Evolutionary conservation across 108 stramenopile species (phyloP), one percentile per base, ranked within the genome.

Genomic region (Cyclostephanos tholiformis): DNA sequence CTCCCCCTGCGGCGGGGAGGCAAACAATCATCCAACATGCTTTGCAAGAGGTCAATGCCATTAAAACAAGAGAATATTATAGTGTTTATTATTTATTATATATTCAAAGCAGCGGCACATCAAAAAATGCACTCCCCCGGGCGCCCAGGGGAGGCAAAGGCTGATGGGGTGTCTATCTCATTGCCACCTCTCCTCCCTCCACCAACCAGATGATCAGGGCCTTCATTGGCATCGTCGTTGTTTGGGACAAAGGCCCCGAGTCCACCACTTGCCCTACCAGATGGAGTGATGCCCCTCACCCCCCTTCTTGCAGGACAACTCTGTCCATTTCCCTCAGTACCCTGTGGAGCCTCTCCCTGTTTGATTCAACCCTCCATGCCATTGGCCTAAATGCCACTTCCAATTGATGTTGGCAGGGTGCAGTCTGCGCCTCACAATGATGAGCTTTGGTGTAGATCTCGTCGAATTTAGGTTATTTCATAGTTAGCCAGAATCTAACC

Each of bases 361-460:
- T 67, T 25, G 41, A 41, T 10, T 41, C 41, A 1, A 10, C 41
- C 41, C 41, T 41, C 41, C 41, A 41, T 12, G 41, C 41, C 41
- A 12, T n/a, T n/a, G n/a, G n/a, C n/a, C n/a, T n/a, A n/a, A n/a
- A n/a, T n/a, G n/a, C 53, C 53, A 57, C 27, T 2, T 4, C 27
- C 26, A 23, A 39, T 20, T 27, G 4, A 5, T 48, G 14, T 76
- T 64, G n/a, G 66, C 51, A 12, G 79, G 75, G 32, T 79, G 86
- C 2, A 94, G 67, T 27, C 88, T 80, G 14, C 78, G 63, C 71
- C 91, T 95, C 8, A 80, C 78, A 12, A 92, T 50, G 17, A 43
- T 20, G 30, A 95, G 64, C 71, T 95, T 95, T 12, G 91, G 85
- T 5, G 94, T 90, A 3, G 79, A 76, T 49, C 91, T 89, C 11